These are phyloP conservation scores for Schizosaccharomyces cryophilus DNA, from an alignment of 805 yeast genomes.

Conservation along the genomic window DNA sequence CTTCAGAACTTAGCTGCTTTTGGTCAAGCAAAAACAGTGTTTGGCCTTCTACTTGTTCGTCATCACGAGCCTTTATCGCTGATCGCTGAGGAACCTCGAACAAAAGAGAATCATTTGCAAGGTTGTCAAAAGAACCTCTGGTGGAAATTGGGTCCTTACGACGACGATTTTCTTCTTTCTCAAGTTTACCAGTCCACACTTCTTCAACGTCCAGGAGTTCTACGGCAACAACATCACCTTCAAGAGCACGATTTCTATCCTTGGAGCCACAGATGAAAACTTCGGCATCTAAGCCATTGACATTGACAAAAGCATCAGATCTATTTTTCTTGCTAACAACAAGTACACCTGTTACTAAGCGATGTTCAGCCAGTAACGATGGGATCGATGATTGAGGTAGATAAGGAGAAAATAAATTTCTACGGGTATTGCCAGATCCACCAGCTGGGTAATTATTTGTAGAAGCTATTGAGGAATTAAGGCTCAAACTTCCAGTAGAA, in stretches of 20 bases:
- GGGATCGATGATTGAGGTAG: conserved; percentile 84
- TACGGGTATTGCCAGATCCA: conserved; percentile 18
- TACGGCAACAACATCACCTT: conserved; percentile 89
- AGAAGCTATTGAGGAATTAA: not conserved
- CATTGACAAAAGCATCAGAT: conserved; percentile 94
- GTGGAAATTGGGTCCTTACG: conserved; percentile 25
- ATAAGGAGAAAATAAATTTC: conserved; percentile 81
- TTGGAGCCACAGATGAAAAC: conserved; percentile 94
- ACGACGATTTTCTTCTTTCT: conserved; percentile 90
- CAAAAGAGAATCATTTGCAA: not conserved
- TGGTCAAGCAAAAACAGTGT: conserved; percentile 76
- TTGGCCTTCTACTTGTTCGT: conserved; percentile 96
- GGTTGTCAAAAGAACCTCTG: not conserved
- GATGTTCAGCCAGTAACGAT: conserved; percentile 66
- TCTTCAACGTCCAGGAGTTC: conserved; percentile 87
- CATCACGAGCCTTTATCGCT: conserved; percentile 90
- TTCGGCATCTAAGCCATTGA: conserved; percentile 86
- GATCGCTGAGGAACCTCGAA: conserved; percentile 59
- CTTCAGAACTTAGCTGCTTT: conserved; percentile 80
- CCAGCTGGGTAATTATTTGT: conserved; percentile 6
- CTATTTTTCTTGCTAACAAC: conserved; percentile 90
- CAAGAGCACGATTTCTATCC: conserved; percentile 90
- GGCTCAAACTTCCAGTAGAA: not conserved
- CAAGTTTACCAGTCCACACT: conserved; percentile 90
- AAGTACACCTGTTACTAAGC: conserved; percentile 72